Evolutionary conservation across 805 yeast species (phyloP).

Genomic region (Saccharomyces jurei): DNA sequence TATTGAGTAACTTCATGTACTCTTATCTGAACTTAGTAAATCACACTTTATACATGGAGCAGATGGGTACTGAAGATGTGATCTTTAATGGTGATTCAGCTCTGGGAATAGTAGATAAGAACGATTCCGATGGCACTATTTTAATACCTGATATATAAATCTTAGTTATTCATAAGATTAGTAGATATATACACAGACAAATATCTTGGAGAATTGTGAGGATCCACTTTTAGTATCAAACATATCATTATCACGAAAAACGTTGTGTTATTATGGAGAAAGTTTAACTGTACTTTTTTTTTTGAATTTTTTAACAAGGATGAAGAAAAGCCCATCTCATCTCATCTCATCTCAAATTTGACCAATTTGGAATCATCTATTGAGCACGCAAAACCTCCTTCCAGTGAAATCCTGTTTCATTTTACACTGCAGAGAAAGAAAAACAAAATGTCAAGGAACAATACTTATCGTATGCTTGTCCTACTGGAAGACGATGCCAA

Average conservation of each 20-base stretch:
- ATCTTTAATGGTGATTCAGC: constrained; percentile 1
- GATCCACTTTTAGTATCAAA: not conserved
- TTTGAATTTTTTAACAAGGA: not conserved
- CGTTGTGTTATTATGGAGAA: not conserved
- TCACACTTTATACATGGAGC: constrained; percentile 76
- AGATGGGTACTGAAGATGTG: constrained; percentile 29
- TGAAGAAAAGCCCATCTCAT: not conserved
- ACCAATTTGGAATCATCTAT: not conserved
- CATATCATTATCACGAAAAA: not conserved
- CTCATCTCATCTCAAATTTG: not conserved
- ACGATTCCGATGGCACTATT: constrained; percentile 21
- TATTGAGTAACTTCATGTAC: constrained; percentile 93
- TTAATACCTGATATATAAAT: constrained; percentile 17
- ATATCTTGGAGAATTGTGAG: not conserved
- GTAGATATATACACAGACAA: not conserved
- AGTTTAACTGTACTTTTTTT: not conserved
- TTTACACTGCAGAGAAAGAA: not conserved
- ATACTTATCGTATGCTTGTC: constrained; percentile 25
- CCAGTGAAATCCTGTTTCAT: not conserved
- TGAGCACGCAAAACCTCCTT: not conserved
- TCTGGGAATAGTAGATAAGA: constrained; percentile 5
- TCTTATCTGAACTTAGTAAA: constrained; percentile 91
- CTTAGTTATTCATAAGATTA: not conserved
- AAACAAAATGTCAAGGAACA: constrained; percentile 13
- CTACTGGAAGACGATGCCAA: constrained; percentile 17